These are phyloP conservation scores for Adansonia digitata DNA, from an alignment of 345 rosid species.

Conservation along the genomic window DNA sequence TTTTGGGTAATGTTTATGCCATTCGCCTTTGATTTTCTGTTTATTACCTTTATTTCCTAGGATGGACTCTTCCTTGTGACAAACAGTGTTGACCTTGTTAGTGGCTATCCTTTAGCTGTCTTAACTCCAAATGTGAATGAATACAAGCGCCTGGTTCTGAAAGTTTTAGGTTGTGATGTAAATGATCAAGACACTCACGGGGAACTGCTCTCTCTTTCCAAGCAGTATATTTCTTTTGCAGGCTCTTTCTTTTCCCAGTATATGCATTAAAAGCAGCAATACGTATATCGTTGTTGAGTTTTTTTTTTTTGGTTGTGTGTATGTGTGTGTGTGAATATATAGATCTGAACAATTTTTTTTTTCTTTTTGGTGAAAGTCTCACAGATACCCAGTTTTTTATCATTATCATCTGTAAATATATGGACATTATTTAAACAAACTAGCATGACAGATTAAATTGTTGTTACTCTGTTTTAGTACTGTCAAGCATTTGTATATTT, in stretches of 20 bases:
- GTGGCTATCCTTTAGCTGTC: conserved; percentile 70
- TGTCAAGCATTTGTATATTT: neutral
- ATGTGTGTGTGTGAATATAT: neutral
- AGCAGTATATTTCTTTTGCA: conserved; percentile 37
- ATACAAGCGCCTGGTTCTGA: conserved; percentile 83
- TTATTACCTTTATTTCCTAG: conserved; percentile 31
- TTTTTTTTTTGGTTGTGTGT: too few relatives aligned
- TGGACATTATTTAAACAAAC: neutral
- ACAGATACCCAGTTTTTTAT: neutral
- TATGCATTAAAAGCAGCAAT: neutral
- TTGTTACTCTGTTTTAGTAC: neutral
- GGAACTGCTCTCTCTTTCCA: conserved; percentile 62
- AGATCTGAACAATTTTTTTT: neutral
- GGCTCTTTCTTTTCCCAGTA: neutral
- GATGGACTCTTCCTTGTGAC: conserved; percentile 93
- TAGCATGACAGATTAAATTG: neutral
- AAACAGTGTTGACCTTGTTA: conserved; percentile 58
- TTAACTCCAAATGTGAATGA: conserved; percentile 89
- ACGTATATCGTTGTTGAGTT: neutral
- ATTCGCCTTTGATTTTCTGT: neutral
- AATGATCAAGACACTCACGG: conserved; percentile 49
- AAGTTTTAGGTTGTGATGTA: conserved; percentile 64
- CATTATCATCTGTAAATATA: neutral
- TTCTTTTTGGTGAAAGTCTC: neutral
- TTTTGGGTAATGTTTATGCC: neutral